Evolutionary conservation across 2,329 filamentous ascomycete species (phyloP), one percentile per base, ranked within the genome.

Genomic region (Meredithiella fracta): DNA sequence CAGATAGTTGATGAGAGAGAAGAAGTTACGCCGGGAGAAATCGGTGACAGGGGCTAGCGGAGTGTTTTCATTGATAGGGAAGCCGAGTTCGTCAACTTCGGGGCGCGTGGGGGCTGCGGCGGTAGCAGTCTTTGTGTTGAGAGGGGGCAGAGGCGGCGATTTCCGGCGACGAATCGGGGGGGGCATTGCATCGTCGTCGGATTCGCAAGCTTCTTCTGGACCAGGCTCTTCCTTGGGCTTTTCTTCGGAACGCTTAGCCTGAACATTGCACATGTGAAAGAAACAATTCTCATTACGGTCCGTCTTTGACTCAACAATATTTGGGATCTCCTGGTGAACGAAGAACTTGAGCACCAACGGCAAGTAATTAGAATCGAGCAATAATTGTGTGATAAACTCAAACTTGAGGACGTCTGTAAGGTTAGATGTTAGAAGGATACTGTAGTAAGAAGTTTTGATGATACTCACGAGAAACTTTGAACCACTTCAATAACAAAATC

Each of bases 21-120:
- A 95, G 73, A 97, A 94, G 67, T 94, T 94, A 63, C 92, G 86
- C 69, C 87, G 88, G 11, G 87, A 94, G 71, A 90, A 97, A 64
- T 83, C 82, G 1, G 87, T 95, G 60, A 97, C 90, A 29, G 88
- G 88, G 59, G 83, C 77, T 1, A 76, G 69, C 0, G 88, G 86
- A 6, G 85, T 73, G 1, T 83, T 77, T 7, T 14, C 38, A 58
- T 78, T 78, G 56, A 83, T 77, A 0, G 88, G 87, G 63, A 87
- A 88, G 53, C 90, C 90, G 15, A 95, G 75, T 66, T 96, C 91
- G 67, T 96, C 90, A 40, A 95, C 85, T 64, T 82, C 78, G 2
- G 78, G 78, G 14, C 76, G 71, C 5, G 63, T 17, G 14, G 15
- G 37, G 11, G n/a, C 22, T 6, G 37, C 29, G n/a, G 25, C 14